Conservation (phyloP, 495 filamentous ascomycete genomes). For the Monascus purpureus region DNA sequence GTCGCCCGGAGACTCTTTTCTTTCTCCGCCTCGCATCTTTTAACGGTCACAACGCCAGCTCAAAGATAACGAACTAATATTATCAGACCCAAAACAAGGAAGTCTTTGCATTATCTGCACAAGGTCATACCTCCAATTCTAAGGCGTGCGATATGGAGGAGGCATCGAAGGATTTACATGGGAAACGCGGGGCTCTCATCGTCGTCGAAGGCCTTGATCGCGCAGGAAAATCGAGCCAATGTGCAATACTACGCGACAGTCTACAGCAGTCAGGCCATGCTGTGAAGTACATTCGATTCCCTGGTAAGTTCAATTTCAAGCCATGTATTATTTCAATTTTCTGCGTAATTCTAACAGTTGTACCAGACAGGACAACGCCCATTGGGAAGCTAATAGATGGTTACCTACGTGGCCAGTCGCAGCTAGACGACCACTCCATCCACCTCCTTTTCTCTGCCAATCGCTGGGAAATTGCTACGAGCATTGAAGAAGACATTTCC, state of each 20-base stretch:
- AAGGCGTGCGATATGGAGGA: too few relatives aligned
- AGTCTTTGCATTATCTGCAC: too few relatives aligned
- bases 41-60: too few relatives aligned
- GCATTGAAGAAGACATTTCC: slow-evolving; percentile 46
- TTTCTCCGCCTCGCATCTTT: too few relatives aligned
- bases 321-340: not conserved
- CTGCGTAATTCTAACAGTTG: slow-evolving; percentile 6
- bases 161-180: too few relatives aligned
- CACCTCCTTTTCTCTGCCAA: slow-evolving; percentile 94
- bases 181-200: slow-evolving; percentile 57
- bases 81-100: too few relatives aligned
- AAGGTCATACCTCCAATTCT: too few relatives aligned
- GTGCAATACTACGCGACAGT: slow-evolving; percentile 50
- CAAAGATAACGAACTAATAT: too few relatives aligned
- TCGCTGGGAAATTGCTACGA: slow-evolving; percentile 73
- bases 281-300: slow-evolving; percentile 72
- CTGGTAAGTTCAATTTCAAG: slow-evolving; percentile 41
- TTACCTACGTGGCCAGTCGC: slow-evolving; percentile 62
- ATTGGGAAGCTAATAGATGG: slow-evolving; percentile 82
- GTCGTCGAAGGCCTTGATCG: slow-evolving; percentile 91
- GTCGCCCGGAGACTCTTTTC: too few relatives aligned
- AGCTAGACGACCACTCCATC: slow-evolving; percentile 82
- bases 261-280: slow-evolving; percentile 46
- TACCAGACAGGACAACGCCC: slow-evolving; percentile 66
- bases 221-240: slow-evolving; percentile 93